Evolutionary conservation across 106 monocot genomes (phyloP).

Genomic region (Dioscorea alata): DNA sequence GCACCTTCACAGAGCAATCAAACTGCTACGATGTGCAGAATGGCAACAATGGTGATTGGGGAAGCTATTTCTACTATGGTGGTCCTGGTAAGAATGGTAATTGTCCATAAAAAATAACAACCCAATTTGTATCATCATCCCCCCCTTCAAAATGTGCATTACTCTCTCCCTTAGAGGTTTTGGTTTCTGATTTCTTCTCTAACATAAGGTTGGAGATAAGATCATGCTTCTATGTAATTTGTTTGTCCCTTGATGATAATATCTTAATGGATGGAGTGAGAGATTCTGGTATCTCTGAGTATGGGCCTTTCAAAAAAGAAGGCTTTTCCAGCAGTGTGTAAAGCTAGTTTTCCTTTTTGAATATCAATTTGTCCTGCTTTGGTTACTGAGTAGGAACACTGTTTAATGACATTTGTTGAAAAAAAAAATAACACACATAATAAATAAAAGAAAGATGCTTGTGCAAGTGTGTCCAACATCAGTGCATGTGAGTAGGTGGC

Average conservation of each 20-base stretch:
- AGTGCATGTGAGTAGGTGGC: too few relatives aligned
- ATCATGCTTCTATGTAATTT: constrained; percentile 18
- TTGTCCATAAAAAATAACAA: constrained; percentile 38
- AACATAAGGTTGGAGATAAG: constrained; percentile 9
- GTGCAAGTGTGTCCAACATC: too few relatives aligned
- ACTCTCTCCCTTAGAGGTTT: constrained; percentile 24
- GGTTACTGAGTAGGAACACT: too few relatives aligned
- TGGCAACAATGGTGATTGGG: constrained; percentile 66
- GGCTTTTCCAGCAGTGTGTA: too few relatives aligned
- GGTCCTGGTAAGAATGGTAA: constrained; percentile 73
- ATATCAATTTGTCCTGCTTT: too few relatives aligned
- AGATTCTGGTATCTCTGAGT: too few relatives aligned
- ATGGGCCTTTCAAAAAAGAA: not conserved
- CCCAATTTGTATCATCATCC: constrained; percentile 7
- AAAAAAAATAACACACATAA: too few relatives aligned
- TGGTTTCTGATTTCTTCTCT: constrained; percentile 9
- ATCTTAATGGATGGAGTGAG: not conserved
- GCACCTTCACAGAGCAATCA: constrained; percentile 54
- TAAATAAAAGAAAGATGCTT: too few relatives aligned
- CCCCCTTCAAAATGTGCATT: constrained; percentile 15
- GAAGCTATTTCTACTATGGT: constrained; percentile 79
- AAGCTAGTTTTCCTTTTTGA: too few relatives aligned
- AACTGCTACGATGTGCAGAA: constrained; percentile 71
- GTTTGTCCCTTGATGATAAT: not conserved
- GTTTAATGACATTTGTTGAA: too few relatives aligned